phyloP scores from a whole-genome alignment of 2,329 filamentous ascomycete species.

The Cercospora brassicicola region DNA sequence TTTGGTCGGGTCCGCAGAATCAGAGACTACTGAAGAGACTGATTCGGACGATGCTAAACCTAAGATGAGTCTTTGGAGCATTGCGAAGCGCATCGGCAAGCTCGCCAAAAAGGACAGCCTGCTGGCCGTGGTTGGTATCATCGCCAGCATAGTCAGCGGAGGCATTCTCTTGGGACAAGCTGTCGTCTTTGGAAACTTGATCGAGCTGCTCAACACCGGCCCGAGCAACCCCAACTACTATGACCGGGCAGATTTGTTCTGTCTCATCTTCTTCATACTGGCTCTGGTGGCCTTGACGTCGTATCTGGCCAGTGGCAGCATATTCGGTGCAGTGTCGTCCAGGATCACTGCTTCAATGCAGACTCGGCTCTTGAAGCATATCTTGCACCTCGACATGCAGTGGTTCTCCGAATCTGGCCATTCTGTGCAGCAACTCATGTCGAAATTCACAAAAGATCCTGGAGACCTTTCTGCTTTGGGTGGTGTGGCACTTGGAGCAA shows the following conservation, averaged over 20 bases:
- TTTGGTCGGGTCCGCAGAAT: not conserved
- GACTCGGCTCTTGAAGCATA: conserved; percentile 51
- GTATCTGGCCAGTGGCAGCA: conserved; percentile 47
- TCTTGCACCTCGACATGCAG: conserved; percentile 56
- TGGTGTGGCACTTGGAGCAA: conserved; percentile 52
- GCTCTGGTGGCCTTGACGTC: conserved; percentile 52
- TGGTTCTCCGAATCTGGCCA: conserved; percentile 51
- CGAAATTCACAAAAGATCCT: conserved; percentile 51
- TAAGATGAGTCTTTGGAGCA: conserved; percentile 18
- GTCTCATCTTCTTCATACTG: conserved; percentile 55
- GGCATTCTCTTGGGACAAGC: conserved; percentile 61
- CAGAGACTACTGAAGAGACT: not conserved
- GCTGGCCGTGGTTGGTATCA: conserved; percentile 45
- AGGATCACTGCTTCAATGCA: conserved; percentile 49
- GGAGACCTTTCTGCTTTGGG: conserved; percentile 51
- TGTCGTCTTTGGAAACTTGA: conserved; percentile 56
- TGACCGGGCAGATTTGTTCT: conserved; percentile 43
- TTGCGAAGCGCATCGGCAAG: conserved; percentile 19
- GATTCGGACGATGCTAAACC: not conserved
- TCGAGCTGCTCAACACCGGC: conserved; percentile 51
- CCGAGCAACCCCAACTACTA: conserved; percentile 26
- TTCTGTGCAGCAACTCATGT: conserved; percentile 48
- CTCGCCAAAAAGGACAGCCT: conserved; percentile 40
- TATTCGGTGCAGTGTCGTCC: conserved; percentile 52
- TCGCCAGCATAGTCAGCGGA: conserved; percentile 49